phyloP scores from a whole-genome alignment of 306 rosid genomes.

The Rubus idaeus region DNA sequence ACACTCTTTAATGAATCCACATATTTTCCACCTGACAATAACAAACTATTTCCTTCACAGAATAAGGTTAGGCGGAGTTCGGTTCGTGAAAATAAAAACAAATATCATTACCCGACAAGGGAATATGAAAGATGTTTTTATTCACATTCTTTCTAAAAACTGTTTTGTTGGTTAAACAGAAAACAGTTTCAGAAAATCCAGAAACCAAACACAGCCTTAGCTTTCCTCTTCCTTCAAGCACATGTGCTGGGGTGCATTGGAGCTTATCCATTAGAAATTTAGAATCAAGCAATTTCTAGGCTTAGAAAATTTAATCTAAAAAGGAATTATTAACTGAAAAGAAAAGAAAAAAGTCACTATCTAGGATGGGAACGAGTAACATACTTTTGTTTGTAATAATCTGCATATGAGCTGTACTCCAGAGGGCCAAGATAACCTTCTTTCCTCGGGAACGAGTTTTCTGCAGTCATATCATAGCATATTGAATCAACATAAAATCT shows the following conservation, averaged over 20 bases:
- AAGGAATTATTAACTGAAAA: constrained; percentile 23
- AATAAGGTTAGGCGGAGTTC: constrained; percentile 34
- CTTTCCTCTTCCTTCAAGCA: constrained; percentile 66
- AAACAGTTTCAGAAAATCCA: neutral
- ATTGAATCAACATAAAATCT: constrained; percentile 96
- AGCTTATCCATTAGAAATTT: constrained; percentile 42
- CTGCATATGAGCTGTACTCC: constrained; percentile 98
- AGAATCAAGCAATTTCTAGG: constrained; percentile 27
- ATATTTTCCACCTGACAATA: constrained; percentile 38
- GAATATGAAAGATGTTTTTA: neutral
- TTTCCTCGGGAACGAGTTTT: constrained; percentile 92
- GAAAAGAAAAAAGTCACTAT: constrained; percentile 6
- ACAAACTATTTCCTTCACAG: constrained; percentile 53
- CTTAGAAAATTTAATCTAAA: constrained; percentile 9
- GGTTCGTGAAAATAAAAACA: neutral
- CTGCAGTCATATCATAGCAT: constrained; percentile 86
- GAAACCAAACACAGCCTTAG: constrained; percentile 24
- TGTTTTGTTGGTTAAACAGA: neutral
- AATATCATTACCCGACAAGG: neutral
- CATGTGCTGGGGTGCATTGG: constrained; percentile 48
- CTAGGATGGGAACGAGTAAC: constrained; percentile 33
- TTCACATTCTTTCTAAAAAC: neutral
- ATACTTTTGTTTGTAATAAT: constrained; percentile 97
- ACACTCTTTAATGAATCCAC: constrained; percentile 29
- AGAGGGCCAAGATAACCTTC: constrained; percentile 99